Evolutionary conservation across 1,284 basidiomycete genomes (phyloP).

Genomic region (Cryptococcus jaspeensis): DNA sequence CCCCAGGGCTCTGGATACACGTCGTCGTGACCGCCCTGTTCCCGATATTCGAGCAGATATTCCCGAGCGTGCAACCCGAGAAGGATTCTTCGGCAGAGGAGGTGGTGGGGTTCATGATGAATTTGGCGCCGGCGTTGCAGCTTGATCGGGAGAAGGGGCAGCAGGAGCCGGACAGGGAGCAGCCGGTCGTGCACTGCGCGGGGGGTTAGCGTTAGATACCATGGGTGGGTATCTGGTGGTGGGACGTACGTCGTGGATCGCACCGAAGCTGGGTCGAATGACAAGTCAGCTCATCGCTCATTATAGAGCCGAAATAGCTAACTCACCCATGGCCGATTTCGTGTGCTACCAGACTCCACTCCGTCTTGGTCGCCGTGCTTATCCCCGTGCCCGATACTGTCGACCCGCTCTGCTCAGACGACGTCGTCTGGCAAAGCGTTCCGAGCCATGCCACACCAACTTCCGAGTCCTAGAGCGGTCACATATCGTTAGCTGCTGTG

Average conservation of each 20-base stretch:
- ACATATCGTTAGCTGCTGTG: not conserved
- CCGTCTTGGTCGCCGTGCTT: constrained; percentile 62
- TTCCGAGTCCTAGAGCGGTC: constrained; percentile 54
- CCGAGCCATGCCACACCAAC: constrained; percentile 89
- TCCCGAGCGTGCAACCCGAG: constrained; percentile 78
- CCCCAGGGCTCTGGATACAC: constrained; percentile 62
- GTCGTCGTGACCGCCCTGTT: constrained; percentile 55
- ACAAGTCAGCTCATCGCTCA: not conserved
- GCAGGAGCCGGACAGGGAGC: constrained; percentile 61
- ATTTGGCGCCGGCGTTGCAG: constrained; percentile 66
- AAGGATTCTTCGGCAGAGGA: constrained; percentile 65
- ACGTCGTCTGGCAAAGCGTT: constrained; percentile 65
- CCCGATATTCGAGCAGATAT: constrained; percentile 63
- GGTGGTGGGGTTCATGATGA: constrained; percentile 80
- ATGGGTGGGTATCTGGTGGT: not conserved
- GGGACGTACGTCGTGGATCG: constrained; percentile 68
- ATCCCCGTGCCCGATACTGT: constrained; percentile 80
- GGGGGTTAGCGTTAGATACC: constrained; percentile 3
- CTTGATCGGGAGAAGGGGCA: constrained; percentile 65
- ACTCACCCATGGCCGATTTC: constrained; percentile 57
- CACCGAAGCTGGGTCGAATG: constrained; percentile 67
- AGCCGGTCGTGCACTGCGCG: constrained; percentile 64
- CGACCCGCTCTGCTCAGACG: constrained; percentile 56
- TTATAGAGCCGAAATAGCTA: not conserved
- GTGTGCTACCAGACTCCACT: constrained; percentile 76